Evolutionary conservation across 305 asterid genomes (phyloP).

Genomic region (Rubia peregrina): DNA sequence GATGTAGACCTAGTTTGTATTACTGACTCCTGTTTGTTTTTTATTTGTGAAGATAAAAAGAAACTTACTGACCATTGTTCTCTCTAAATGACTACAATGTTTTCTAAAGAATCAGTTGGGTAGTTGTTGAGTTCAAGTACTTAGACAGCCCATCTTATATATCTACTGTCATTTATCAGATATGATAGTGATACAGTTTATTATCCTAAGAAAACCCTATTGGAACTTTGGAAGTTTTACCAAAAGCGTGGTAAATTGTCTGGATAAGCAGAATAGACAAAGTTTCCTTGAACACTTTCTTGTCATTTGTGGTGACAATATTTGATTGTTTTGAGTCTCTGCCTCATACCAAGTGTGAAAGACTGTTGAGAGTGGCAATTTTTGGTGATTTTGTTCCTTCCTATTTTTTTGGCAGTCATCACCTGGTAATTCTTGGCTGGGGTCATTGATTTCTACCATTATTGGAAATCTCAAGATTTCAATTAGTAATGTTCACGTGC

Average conservation of each 20-base stretch:
- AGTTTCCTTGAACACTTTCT: neutral
- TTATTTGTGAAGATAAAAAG: neutral
- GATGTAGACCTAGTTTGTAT: neutral
- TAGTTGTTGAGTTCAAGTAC: neutral
- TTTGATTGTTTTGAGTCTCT: neutral
- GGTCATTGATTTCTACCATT: conserved; percentile 82
- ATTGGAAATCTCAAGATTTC: conserved; percentile 96
- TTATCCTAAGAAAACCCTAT: neutral
- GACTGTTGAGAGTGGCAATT: conserved; percentile 15
- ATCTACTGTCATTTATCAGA: neutral
- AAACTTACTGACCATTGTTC: neutral
- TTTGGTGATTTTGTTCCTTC: conserved; percentile 17
- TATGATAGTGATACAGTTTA: neutral
- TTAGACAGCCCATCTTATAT: neutral
- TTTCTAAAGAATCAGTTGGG: neutral
- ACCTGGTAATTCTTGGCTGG: conserved; percentile 95
- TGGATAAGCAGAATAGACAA: no score
- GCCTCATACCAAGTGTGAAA: neutral
- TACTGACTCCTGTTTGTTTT: neutral
- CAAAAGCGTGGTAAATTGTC: neutral
- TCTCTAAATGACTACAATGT: neutral
- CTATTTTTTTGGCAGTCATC: conserved; percentile 54
- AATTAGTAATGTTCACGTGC: conserved; percentile 88
- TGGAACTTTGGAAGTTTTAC: neutral
- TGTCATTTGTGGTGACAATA: neutral